These are phyloP conservation scores for Amaranthus tricolor DNA, from an alignment of 179 eudicot species.

Conservation along the genomic window DNA sequence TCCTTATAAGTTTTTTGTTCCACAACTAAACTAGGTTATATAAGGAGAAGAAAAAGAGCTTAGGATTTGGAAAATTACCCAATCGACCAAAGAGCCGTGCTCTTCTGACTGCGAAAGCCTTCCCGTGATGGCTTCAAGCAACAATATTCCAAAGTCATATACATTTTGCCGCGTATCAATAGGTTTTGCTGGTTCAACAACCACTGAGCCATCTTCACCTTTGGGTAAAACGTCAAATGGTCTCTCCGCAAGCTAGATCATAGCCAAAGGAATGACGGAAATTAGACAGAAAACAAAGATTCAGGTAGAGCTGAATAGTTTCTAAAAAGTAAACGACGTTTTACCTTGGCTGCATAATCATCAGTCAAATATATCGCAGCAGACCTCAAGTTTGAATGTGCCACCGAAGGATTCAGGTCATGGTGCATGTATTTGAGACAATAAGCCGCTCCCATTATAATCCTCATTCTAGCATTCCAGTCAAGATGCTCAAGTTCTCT, in stretches of 20 bases:
- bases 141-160: conserved; percentile 63
- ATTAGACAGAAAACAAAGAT: background rate
- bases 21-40: background rate
- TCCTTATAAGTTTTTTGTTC: background rate
- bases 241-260: conserved; percentile 56
- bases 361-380: conserved; percentile 55
- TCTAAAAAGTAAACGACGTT: conserved; percentile 4
- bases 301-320: background rate
- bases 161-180: conserved; percentile 58
- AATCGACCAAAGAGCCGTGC: conserved; percentile 56
- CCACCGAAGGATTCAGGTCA: conserved; percentile 64
- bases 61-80: conserved; percentile 47
- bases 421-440: conserved; percentile 86
- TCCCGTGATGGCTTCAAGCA: conserved; percentile 88
- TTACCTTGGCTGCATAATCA: conserved; percentile 91
- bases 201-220: conserved; percentile 36
- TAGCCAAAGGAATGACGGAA: background rate
- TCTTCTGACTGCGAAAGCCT: conserved; percentile 64
- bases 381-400: conserved; percentile 49
- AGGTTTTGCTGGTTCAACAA: conserved; percentile 30
- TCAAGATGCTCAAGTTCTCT: conserved; percentile 81
- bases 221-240: conserved; percentile 42
- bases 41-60: background rate
- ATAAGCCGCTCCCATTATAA: conserved; percentile 80
- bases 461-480: conserved; percentile 73